These are phyloP conservation scores for Nyssa sinensis DNA, from an alignment of 148 eudicot species.

Conservation along the genomic window DNA sequence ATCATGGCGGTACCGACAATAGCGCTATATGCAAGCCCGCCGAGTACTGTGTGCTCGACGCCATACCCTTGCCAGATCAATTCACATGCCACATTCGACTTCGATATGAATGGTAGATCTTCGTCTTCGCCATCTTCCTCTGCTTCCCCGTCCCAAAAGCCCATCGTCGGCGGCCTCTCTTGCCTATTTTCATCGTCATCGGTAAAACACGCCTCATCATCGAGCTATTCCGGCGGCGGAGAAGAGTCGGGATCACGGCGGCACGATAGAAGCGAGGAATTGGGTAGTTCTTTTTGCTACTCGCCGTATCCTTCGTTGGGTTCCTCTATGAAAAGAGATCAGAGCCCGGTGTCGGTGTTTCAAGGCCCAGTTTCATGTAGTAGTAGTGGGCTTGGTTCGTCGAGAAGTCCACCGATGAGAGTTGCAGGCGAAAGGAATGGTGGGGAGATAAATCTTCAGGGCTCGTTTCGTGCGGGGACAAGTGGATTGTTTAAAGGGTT, in stretches of 20 bases:
- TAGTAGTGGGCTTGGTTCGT: conserved; percentile 32
- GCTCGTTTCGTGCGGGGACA: conserved; percentile 28
- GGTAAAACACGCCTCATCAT: conserved; percentile 37
- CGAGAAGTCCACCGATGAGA: conserved; percentile 49
- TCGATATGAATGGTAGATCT: conserved; percentile 53
- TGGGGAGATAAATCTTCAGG: conserved; percentile 22
- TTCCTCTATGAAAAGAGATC: conserved; percentile 60
- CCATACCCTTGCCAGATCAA: conserved; percentile 55
- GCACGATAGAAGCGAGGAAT: conserved; percentile 44
- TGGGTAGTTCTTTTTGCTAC: conserved; percentile 53
- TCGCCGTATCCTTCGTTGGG: conserved; percentile 30
- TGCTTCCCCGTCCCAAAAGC: conserved; percentile 47
- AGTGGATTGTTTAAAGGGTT: conserved; percentile 58
- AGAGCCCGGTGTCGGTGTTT: conserved; percentile 84
- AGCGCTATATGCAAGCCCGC: conserved; percentile 74
- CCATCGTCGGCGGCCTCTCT: conserved; percentile 60
- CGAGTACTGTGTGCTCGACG: conserved; percentile 64
- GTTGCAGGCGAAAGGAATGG: conserved; percentile 20
- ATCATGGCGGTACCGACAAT: conserved; percentile 84
- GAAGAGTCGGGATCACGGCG: conserved; percentile 46
- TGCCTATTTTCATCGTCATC: conserved; percentile 43
- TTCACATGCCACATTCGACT: conserved; percentile 55
- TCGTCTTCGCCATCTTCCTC: conserved; percentile 50
- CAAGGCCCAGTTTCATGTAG: conserved; percentile 55
- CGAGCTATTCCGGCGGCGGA: conserved; percentile 26